These are phyloP conservation scores for Cystofilobasidium ferigula DNA, from an alignment of 768 basidiomycete species.

Conservation along the genomic window DNA sequence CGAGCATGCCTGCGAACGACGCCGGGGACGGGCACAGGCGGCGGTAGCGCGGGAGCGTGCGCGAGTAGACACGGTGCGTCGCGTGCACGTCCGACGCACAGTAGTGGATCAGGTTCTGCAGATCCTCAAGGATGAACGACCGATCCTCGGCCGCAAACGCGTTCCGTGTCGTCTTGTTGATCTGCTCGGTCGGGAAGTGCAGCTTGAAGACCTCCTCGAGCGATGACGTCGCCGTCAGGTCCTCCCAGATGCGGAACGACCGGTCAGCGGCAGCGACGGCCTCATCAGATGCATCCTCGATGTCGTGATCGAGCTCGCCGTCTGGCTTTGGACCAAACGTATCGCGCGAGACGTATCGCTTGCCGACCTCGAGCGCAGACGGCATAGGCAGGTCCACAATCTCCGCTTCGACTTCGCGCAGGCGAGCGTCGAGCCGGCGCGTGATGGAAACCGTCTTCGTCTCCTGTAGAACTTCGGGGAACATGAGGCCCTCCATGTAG, in stretches of 20 bases:
- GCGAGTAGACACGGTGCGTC: conserved; percentile 68
- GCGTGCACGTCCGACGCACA: conserved; percentile 74
- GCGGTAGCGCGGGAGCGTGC: conserved; percentile 70
- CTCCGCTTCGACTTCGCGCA: conserved; percentile 30
- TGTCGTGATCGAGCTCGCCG: background rate
- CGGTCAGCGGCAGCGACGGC: conserved; percentile 33
- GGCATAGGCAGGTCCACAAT: conserved; percentile 6
- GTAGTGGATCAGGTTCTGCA: conserved; percentile 68
- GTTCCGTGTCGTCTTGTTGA: conserved; percentile 66
- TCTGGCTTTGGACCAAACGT: conserved; percentile 5
- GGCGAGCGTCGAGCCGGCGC: background rate
- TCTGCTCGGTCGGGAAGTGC: conserved; percentile 60
- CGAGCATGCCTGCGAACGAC: conserved; percentile 76
- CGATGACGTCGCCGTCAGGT: conserved; percentile 81
- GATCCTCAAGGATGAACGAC: conserved; percentile 52
- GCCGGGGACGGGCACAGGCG: conserved; percentile 79
- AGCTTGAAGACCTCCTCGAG: conserved; percentile 82
- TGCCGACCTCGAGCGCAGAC: background rate
- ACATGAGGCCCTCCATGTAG: conserved; percentile 36
- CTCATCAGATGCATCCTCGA: background rate
- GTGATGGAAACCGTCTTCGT: background rate
- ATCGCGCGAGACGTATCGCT: conserved; percentile 6
- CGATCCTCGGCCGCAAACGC: conserved; percentile 63
- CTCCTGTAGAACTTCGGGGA: background rate
- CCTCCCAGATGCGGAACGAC: conserved; percentile 68